phyloP scores from a whole-genome alignment of 495 filamentous ascomycete genomes.

The Penicillium manginii region DNA sequence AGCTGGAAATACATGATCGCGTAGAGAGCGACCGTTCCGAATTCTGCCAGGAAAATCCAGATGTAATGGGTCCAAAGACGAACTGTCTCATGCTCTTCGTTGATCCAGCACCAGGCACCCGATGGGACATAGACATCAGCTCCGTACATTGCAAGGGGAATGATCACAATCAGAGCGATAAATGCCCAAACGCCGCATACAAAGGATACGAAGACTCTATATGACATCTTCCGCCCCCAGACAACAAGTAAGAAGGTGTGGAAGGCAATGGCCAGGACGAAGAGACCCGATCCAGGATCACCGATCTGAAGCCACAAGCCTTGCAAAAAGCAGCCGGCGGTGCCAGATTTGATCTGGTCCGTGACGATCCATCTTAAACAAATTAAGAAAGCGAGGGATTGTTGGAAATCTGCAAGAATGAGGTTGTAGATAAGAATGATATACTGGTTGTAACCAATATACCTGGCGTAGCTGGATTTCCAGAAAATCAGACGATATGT shows the following conservation, averaged over 20 bases:
- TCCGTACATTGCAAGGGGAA: slow-evolving; percentile 57
- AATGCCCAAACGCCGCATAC: slow-evolving; percentile 63
- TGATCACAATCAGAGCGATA: slow-evolving; percentile 57
- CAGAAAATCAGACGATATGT: slow-evolving; percentile 62
- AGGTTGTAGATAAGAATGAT: slow-evolving; percentile 75
- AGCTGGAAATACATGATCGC: slow-evolving; percentile 65
- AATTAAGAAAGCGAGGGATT: slow-evolving; percentile 68
- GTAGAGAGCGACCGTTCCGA: slow-evolving; percentile 67
- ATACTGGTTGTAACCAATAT: slow-evolving; percentile 69
- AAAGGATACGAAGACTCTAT: slow-evolving; percentile 52
- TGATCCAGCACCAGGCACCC: slow-evolving; percentile 76
- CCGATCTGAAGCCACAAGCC: slow-evolving; percentile 73
- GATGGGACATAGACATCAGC: slow-evolving; percentile 64
- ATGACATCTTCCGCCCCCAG: slow-evolving; percentile 57
- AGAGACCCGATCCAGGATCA: slow-evolving; percentile 70
- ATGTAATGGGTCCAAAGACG: slow-evolving; percentile 78
- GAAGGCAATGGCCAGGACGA: slow-evolving; percentile 69
- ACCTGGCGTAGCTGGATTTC: slow-evolving; percentile 49
- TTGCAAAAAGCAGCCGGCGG: slow-evolving; percentile 66
- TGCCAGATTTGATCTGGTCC: slow-evolving; percentile 59
- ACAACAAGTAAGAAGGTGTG: slow-evolving; percentile 72
- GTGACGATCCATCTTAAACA: slow-evolving; percentile 62
- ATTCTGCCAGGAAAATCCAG: slow-evolving; percentile 75
- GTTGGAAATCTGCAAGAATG: slow-evolving; percentile 73
- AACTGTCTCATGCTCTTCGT: slow-evolving; percentile 57